Evolutionary conservation across 164 flowering plant species (phyloP).

Genomic region (Vitis amurensis): DNA sequence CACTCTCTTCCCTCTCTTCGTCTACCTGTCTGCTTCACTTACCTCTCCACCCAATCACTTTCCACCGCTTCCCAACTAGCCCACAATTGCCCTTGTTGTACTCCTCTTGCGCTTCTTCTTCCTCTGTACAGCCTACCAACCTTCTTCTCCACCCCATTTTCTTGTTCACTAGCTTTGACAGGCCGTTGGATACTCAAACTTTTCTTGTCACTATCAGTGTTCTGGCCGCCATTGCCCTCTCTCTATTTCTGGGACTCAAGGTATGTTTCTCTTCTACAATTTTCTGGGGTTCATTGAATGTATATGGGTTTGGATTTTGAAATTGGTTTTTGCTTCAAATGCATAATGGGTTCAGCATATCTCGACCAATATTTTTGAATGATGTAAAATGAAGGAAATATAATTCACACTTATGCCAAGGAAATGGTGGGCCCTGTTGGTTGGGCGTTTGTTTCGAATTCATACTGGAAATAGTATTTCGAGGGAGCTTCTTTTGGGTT

Average conservation of each 20-base stretch:
- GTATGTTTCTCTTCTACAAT: conserved; percentile 20
- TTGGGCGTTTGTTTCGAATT: too few species aligned
- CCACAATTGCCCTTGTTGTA: conserved; percentile 15
- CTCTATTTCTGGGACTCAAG: conserved; percentile 84
- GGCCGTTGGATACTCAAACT: conserved; percentile 71
- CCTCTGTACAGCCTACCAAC: conserved; percentile 17
- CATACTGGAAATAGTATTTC: too few species aligned
- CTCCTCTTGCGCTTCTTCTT: conserved; percentile 1
- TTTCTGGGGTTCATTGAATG: neutral
- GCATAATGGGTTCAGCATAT: too few species aligned
- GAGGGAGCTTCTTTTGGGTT: too few species aligned
- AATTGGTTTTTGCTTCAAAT: neutral
- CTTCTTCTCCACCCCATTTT: conserved; percentile 49
- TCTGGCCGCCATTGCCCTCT: conserved; percentile 76
- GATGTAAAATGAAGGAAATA: too few species aligned
- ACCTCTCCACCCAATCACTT: conserved; percentile 8
- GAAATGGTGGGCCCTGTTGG: too few species aligned
- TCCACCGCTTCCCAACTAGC: conserved; percentile 7
- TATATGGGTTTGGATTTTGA: neutral
- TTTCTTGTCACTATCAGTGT: conserved; percentile 71
- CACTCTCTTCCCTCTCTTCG: conserved; percentile 26
- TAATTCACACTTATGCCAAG: too few species aligned
- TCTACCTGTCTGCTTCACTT: conserved; percentile 8
- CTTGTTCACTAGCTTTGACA: conserved; percentile 41
- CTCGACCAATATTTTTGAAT: too few species aligned